phyloP scores from a whole-genome alignment of 1,139 yeast species.

The Debaryomyces sp. region DNA sequence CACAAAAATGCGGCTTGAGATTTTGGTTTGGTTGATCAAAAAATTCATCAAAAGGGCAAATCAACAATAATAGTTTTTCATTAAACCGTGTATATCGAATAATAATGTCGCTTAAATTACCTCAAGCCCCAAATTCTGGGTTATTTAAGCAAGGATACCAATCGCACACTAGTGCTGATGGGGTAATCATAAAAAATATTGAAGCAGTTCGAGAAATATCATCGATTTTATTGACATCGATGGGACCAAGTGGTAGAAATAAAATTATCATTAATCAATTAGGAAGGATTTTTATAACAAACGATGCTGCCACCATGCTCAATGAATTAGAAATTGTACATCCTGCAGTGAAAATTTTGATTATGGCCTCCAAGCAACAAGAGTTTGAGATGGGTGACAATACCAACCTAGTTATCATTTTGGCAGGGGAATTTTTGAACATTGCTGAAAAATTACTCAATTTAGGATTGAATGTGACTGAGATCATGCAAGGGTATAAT shows the following conservation, averaged over 20 bases:
- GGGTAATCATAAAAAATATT: constrained; percentile 89
- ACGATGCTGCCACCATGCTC: constrained; percentile 96
- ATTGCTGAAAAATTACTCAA: constrained; percentile 81
- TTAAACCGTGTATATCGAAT: constrained; percentile 1
- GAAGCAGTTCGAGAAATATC: constrained; percentile 95
- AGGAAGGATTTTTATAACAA: constrained; percentile 86
- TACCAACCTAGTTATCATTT: constrained; percentile 49
- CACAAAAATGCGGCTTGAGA: constrained; percentile 2
- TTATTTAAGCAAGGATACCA: constrained; percentile 96
- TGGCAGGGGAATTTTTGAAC: constrained; percentile 91
- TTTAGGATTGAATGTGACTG: constrained; percentile 88
- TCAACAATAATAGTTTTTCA: background rate
- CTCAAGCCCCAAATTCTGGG: constrained; percentile 92
- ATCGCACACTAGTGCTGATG: constrained; percentile 85
- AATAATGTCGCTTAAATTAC: constrained; percentile 83
- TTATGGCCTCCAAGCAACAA: constrained; percentile 97
- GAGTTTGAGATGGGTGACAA: constrained; percentile 74
- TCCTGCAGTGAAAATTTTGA: constrained; percentile 94
- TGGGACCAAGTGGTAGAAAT: constrained; percentile 97
- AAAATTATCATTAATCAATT: constrained; percentile 86
- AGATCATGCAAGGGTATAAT: constrained; percentile 86
- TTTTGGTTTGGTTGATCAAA: constrained; percentile 6
- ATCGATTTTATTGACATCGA: constrained; percentile 86
- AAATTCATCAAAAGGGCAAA: constrained; percentile 7
- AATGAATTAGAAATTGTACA: constrained; percentile 93